Evolutionary conservation across 2,329 filamentous ascomycete species (phyloP), one percentile per base, ranked within the genome.

Genomic region (Cladosporium halotolerans): DNA sequence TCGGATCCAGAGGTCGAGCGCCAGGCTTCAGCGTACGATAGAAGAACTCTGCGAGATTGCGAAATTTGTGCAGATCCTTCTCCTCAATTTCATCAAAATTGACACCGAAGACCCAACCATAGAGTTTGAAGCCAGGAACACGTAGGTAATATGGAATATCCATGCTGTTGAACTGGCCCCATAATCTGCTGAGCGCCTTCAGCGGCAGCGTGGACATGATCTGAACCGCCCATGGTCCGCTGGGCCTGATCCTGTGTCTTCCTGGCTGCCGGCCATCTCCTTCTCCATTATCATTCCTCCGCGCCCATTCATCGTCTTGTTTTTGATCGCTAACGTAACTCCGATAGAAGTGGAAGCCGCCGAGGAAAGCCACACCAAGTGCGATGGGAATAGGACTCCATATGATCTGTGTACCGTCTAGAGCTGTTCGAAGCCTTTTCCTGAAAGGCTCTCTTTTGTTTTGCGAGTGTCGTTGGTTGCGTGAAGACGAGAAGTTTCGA

Each of bases 41-140:
- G 77, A 99, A 99, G 78, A 99, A 99, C 55, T 92, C 83, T 5
- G 92, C 89, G 39, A 99, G 82, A 67, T 99, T 99, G 16, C 90
- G 88, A 69, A 93, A 99, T 45, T 81, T 81, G 68, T 88, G 90
- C 16, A 99, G 82, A 64, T 99, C 93, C 14, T 85, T 82, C 67
- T 99, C 91, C 32, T 55, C 82, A 14, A 96, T 84, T 73, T 99
- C 93, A 55, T 85, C 81, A 54, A 99, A 81, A 72, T 87, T 86
- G 65, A 95, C 91, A n/a, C 90, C 91, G 65, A 96, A 96, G 36
- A 92, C 79, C 74, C 80, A 95, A 1, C 89, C 85, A 71, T 96
- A 96, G 1, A 96, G 80, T 69, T 88, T 92, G 74, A 96, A 96
- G 11, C 91, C 91, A 1, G 91, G 90, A 1, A 92, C 80, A 4